A percentile compares a stretch with the other conserved stretches of the same genome.
phyloP scores from a whole-genome alignment of 2,329 filamentous ascomycete genomes.

The Botrytis medusae region DNA sequence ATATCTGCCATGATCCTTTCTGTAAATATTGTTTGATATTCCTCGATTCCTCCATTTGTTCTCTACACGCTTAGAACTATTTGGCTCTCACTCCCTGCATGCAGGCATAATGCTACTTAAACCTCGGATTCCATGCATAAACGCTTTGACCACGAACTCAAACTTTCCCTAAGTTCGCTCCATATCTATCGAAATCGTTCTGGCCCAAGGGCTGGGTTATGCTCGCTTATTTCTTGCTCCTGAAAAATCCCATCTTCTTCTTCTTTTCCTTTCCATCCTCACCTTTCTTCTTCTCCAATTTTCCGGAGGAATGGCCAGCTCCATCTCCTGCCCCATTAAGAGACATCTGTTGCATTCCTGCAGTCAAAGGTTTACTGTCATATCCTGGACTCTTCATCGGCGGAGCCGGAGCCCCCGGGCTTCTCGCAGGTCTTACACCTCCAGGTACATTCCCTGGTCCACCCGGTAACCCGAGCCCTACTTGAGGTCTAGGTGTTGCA shows the following conservation, averaged over 20 bases:
- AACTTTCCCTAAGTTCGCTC: not conserved
- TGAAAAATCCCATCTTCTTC: conserved; percentile 59
- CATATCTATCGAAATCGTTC: not conserved
- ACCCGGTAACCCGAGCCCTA: conserved; percentile 14
- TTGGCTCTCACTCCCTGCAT: not conserved
- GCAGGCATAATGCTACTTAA: not conserved
- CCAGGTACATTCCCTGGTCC: not conserved
- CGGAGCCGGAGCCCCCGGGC: conserved; percentile 11
- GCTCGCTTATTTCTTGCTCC: conserved; percentile 53
- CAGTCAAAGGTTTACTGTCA: not conserved
- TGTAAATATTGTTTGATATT: not conserved
- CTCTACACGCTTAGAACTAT: not conserved
- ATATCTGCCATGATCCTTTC: not conserved
- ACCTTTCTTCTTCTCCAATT: conserved; percentile 51
- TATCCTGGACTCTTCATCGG: conserved; percentile 17
- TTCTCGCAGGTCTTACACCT: conserved; percentile 8
- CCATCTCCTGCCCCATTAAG: conserved; percentile 9
- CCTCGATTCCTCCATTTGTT: not conserved
- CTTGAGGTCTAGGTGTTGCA: conserved; percentile 23
- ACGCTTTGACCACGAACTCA: not conserved
- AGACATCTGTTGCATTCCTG: conserved; percentile 19
- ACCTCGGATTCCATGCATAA: not conserved
- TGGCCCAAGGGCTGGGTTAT: not conserved
- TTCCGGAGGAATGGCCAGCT: conserved; percentile 38
- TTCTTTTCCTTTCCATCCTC: conserved; percentile 46